Evolutionary conservation across 163 green algal species (phyloP).

Genomic region (Botryococcus braunii): DNA sequence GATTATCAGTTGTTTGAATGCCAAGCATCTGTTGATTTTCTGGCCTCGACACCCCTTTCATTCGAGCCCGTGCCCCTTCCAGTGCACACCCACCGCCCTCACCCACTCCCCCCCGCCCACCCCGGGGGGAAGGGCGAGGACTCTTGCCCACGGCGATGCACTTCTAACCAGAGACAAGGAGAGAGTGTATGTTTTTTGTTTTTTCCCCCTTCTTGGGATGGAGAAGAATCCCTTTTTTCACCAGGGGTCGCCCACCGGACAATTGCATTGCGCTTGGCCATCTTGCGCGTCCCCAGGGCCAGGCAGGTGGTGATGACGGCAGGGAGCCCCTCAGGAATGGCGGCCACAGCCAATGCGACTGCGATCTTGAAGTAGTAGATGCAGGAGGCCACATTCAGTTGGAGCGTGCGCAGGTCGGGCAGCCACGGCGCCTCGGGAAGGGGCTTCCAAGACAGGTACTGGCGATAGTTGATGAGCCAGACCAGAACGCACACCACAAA

Average conservation of each 20-base stretch:
- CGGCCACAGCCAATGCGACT: conserved; percentile 63
- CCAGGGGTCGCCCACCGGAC: conserved; percentile 60
- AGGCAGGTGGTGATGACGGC: conserved; percentile 81
- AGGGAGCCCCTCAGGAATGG: conserved; percentile 76
- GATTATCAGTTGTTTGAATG: too few species aligned
- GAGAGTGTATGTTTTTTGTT: too few species aligned
- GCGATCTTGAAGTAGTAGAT: conserved; percentile 79
- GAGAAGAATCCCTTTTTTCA: too few species aligned
- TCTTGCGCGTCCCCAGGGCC: conserved; percentile 80
- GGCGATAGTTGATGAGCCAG: conserved; percentile 85
- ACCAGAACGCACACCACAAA: conserved; percentile 77
- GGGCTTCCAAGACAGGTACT: conserved; percentile 71
- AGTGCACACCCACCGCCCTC: too few species aligned
- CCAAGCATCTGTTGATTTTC: too few species aligned
- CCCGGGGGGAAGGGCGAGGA: too few species aligned
- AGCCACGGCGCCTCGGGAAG: conserved; percentile 26
- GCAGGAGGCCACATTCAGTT: conserved; percentile 61
- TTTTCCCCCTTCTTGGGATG: too few species aligned
- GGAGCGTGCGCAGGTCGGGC: conserved; percentile 34
- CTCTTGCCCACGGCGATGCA: too few species aligned
- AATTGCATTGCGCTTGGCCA: conserved; percentile 82
- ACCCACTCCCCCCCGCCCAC: too few species aligned
- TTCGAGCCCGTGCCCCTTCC: too few species aligned
- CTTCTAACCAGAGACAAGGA: too few species aligned
- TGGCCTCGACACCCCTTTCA: too few species aligned